phyloP scores from a whole-genome alignment of 164 flowering plant species.

The Malania oleifera region DNA sequence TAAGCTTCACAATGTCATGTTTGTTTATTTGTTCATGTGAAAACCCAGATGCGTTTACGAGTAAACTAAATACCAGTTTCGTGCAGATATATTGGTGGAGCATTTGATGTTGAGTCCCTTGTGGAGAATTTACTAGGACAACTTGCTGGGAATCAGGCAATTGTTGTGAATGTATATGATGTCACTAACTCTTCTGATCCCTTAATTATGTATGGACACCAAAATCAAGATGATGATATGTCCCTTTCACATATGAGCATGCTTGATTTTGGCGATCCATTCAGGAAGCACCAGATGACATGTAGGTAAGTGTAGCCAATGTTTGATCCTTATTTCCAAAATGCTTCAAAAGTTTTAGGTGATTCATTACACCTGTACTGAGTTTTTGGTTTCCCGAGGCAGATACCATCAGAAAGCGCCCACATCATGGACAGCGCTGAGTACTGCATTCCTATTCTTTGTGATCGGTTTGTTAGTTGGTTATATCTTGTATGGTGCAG shows the following conservation, averaged over 20 bases:
- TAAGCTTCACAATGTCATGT: too few relatives aligned
- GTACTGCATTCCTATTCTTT: conserved; percentile 48
- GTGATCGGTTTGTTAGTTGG: conserved; percentile 64
- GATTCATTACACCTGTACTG: neutral
- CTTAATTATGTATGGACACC: conserved; percentile 75
- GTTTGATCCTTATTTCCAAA: conserved; percentile 1
- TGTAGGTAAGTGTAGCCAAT: conserved; percentile 56
- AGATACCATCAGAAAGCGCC: conserved; percentile 76
- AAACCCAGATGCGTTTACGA: neutral
- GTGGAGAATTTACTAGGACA: conserved; percentile 90
- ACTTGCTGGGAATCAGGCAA: conserved; percentile 79
- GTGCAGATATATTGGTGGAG: conserved; percentile 86
- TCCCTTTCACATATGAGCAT: conserved; percentile 63
- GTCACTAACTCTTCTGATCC: conserved; percentile 73
- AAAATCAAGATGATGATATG: conserved; percentile 58
- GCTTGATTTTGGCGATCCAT: conserved; percentile 96
- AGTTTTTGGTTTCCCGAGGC: conserved; percentile 12
- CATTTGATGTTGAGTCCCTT: conserved; percentile 93
- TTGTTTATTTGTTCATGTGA: neutral
- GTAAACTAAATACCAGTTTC: neutral
- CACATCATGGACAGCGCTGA: conserved; percentile 61
- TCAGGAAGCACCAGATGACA: conserved; percentile 77
- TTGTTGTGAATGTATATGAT: conserved; percentile 85
- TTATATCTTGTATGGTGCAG: conserved; percentile 65
- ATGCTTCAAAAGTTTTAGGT: neutral